phyloP scores from a whole-genome alignment of 1,284 basidiomycete species.

The Papiliotrema flavescens region DNA sequence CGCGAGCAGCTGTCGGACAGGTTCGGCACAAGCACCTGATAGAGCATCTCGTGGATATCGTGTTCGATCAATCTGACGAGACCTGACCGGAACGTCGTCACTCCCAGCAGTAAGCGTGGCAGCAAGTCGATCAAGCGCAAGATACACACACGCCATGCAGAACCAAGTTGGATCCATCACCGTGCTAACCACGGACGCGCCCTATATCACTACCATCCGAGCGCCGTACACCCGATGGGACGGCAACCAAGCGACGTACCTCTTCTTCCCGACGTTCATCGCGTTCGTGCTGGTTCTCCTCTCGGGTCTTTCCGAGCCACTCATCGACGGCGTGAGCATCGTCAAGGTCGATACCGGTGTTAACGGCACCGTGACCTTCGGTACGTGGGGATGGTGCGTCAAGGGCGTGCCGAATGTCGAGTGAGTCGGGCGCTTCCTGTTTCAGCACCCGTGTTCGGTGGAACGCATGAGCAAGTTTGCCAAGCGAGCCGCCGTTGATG shows the following conservation, averaged over 20 bases:
- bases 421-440: slow-evolving; percentile 13
- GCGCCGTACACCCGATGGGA: slow-evolving; percentile 7
- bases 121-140: no score
- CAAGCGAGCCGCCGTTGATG: neutral
- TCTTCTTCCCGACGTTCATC: slow-evolving; percentile 29
- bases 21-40: no score
- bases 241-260: slow-evolving; percentile 35
- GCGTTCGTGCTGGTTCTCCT: slow-evolving; percentile 25
- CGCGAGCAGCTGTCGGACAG: no score
- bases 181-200: slow-evolving; percentile 18
- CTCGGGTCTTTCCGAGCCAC: slow-evolving; percentile 20
- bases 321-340: slow-evolving; percentile 22
- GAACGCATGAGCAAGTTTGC: neutral
- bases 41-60: no score
- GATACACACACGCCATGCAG: no score
- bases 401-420: slow-evolving; percentile 8
- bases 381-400: slow-evolving; percentile 34
- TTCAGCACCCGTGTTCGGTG: no score
- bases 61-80: no score
- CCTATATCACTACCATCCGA: no score
- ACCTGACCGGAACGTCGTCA: no score
- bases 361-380: slow-evolving; percentile 21
- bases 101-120: no score
- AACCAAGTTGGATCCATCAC: slow-evolving; percentile 13
- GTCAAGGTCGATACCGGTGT: slow-evolving; percentile 11